Evolutionary conservation across 768 basidiomycete species (phyloP).

Genomic region (Trametes villosa): DNA sequence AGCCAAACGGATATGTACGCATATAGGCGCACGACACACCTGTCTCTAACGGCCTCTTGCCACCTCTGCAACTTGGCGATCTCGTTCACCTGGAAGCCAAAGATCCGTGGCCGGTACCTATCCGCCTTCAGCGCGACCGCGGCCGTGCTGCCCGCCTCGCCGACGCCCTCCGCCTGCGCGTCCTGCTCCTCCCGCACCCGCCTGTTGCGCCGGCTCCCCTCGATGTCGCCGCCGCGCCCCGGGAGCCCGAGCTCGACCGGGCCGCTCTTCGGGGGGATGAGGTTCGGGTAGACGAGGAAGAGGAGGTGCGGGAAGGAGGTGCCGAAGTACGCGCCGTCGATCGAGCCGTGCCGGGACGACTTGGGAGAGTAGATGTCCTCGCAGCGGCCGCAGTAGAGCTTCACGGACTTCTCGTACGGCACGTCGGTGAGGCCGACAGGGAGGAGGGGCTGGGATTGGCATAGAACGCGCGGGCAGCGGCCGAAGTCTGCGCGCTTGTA

Average conservation of each 20-base stretch:
- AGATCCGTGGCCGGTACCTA: constrained; percentile 89
- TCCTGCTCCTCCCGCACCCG: constrained; percentile 53
- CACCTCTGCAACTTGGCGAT: constrained; percentile 91
- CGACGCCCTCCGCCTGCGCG: constrained; percentile 55
- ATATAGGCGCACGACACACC: constrained; percentile 48
- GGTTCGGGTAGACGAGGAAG: constrained; percentile 94
- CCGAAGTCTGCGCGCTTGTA: constrained; percentile 99
- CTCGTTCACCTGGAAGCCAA: constrained; percentile 96
- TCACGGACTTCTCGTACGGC: constrained; percentile 99
- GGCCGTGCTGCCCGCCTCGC: constrained; percentile 77
- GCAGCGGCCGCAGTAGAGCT: constrained; percentile 97
- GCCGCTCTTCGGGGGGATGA: constrained; percentile 83
- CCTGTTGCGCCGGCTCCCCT: constrained; percentile 37
- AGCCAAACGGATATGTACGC: background rate
- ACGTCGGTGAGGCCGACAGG: constrained; percentile 96
- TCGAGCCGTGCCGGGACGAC: constrained; percentile 93
- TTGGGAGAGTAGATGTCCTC: constrained; percentile 99
- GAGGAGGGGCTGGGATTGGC: constrained; percentile 91
- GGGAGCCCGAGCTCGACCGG: constrained; percentile 45
- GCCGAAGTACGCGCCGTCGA: constrained; percentile 99
- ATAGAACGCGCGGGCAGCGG: constrained; percentile 96
- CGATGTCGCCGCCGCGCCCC: constrained; percentile 31
- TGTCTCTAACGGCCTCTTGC: constrained; percentile 92
- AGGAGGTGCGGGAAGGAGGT: constrained; percentile 97
- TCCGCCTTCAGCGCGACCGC: constrained; percentile 88